These are phyloP conservation scores for Mesembryanthemum crystallinum DNA, from an alignment of 148 eudicot genomes.

Conservation along the genomic window DNA sequence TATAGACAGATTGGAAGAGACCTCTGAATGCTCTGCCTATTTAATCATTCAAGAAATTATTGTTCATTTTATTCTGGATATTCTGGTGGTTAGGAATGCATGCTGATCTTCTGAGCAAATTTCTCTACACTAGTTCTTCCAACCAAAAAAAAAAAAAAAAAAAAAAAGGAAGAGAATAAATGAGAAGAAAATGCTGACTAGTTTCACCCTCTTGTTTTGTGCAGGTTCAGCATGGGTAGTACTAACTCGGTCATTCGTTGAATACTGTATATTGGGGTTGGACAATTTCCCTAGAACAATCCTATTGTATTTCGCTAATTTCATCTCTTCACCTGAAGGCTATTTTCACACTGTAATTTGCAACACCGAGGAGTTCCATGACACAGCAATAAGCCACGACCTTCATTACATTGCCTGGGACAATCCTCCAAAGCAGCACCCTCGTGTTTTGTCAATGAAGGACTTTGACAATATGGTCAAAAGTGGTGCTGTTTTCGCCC, in stretches of 20 bases:
- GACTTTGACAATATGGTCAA: slow-evolving; percentile 79
- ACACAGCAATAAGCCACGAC: slow-evolving; percentile 79
- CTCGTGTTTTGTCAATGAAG: slow-evolving; percentile 60
- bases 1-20: too few species aligned
- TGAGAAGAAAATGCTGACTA: neutral
- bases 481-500: slow-evolving; percentile 83
- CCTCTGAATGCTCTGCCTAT: too few species aligned
- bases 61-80: too few species aligned
- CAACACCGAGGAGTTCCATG: slow-evolving; percentile 63
- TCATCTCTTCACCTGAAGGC: slow-evolving; percentile 92
- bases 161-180: too few species aligned
- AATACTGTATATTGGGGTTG: slow-evolving; percentile 98
- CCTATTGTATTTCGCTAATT: slow-evolving; percentile 86
- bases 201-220: neutral
- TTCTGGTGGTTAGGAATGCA: neutral
- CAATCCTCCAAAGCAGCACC: slow-evolving; percentile 93
- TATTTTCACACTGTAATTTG: slow-evolving; percentile 94
- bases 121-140: neutral
- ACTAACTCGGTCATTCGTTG: slow-evolving; percentile 81
- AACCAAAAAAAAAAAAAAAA: neutral
- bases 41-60: too few species aligned
- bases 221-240: slow-evolving; percentile 98
- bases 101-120: neutral
- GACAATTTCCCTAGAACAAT: slow-evolving; percentile 88
- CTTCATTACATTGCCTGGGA: slow-evolving; percentile 99